phyloP scores from a whole-genome alignment of 2,329 filamentous ascomycete genomes.

The Scedosporium apiospermum region DNA sequence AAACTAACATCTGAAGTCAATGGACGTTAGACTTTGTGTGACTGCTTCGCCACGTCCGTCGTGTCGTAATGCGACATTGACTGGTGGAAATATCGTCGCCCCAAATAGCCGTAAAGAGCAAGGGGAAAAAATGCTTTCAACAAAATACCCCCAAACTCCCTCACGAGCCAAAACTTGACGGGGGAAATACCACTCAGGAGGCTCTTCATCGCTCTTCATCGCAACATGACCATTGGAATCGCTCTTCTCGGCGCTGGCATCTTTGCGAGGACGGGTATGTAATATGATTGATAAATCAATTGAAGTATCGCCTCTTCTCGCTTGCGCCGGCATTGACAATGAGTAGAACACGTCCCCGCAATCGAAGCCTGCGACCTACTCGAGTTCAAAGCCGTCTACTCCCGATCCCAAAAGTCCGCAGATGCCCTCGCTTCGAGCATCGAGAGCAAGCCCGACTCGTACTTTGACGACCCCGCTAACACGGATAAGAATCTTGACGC shows the following conservation, averaged over 20 bases:
- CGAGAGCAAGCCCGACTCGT: constrained; percentile 2
- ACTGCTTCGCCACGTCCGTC: too few species aligned
- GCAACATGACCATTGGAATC: constrained; percentile 27
- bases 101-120: too few species aligned
- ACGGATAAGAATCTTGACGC: constrained; percentile 36
- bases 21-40: too few species aligned
- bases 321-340: not conserved
- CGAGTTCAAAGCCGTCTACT: constrained; percentile 56
- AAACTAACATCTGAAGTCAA: too few species aligned
- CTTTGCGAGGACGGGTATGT: constrained; percentile 47
- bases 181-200: too few species aligned
- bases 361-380: constrained; percentile 41
- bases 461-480: constrained; percentile 19
- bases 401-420: constrained; percentile 49
- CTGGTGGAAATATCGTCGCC: too few species aligned
- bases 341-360: constrained; percentile 36
- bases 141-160: too few species aligned
- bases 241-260: constrained; percentile 56
- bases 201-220: too few species aligned
- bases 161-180: too few species aligned
- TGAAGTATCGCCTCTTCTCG: not conserved
- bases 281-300: not conserved
- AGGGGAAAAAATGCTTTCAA: too few species aligned
- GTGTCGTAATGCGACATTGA: too few species aligned
- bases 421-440: constrained; percentile 15